phyloP scores from a whole-genome alignment of 1,139 yeast species.

The Yamadazyma jaroonii region DNA sequence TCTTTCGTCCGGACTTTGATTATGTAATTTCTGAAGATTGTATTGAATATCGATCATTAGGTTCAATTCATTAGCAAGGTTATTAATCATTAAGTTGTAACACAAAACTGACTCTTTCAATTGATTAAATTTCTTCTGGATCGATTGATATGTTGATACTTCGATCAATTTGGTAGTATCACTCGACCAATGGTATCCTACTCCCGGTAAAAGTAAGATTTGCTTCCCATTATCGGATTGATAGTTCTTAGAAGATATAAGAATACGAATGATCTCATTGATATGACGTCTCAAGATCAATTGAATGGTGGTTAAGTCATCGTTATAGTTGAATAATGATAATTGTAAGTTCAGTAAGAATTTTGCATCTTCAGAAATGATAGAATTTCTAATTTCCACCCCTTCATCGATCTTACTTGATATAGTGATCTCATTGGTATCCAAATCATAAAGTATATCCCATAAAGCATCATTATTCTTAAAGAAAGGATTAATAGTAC shows the following conservation, averaged over 20 bases:
- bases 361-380: slow-evolving; percentile 47
- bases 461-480: slow-evolving; percentile 54
- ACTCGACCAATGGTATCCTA: slow-evolving; percentile 45
- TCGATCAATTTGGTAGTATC: slow-evolving; percentile 42
- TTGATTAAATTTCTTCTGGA: slow-evolving; percentile 37
- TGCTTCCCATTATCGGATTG: slow-evolving; percentile 15
- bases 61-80: slow-evolving; percentile 41
- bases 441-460: slow-evolving; percentile 61
- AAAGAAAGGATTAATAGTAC: slow-evolving; percentile 67
- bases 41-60: slow-evolving; percentile 46
- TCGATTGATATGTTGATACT: slow-evolving; percentile 42
- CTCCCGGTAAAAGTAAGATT: slow-evolving; percentile 39
- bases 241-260: slow-evolving; percentile 39
- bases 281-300: slow-evolving; percentile 47
- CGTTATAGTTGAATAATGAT: slow-evolving; percentile 45
- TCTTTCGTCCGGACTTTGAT: slow-evolving; percentile 17
- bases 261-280: slow-evolving; percentile 42
- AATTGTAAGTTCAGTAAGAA: slow-evolving; percentile 45
- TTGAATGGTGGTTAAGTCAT: slow-evolving; percentile 48
- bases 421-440: slow-evolving; percentile 41
- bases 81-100: slow-evolving; percentile 36
- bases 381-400: slow-evolving; percentile 25
- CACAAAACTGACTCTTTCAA: slow-evolving; percentile 31
- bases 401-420: slow-evolving; percentile 23
- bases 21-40: slow-evolving; percentile 39